phyloP scores from a whole-genome alignment of 768 basidiomycete species.

The Dioszegia crocea region DNA sequence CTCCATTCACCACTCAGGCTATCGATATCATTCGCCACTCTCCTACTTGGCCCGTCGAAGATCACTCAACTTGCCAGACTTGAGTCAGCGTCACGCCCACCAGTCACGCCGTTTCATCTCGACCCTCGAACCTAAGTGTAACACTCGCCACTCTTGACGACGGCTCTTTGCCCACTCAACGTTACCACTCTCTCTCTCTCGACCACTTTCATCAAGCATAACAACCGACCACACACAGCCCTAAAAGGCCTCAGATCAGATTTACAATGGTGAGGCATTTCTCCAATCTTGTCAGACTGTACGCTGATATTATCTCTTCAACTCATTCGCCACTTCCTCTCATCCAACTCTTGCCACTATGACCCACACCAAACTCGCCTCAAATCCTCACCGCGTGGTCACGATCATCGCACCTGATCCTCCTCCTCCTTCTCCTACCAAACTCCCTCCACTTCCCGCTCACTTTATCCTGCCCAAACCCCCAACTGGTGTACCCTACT shows the following conservation, averaged over 20 bases:
- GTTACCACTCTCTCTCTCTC: no score
- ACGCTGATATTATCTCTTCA: not conserved
- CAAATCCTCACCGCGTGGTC: not conserved
- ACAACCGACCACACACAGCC: not conserved
- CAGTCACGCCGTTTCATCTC: no score
- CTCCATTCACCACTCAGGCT: not conserved
- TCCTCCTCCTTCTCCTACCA: slow-evolving; percentile 14
- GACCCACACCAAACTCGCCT: not conserved
- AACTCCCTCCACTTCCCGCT: slow-evolving; percentile 6
- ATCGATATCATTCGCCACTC: no score
- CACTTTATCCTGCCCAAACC: slow-evolving; percentile 22
- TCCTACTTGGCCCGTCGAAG: no score
- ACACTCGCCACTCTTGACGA: no score
- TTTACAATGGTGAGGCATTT: not conserved
- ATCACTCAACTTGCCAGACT: no score
- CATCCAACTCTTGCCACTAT: not conserved
- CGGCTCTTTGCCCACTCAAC: no score
- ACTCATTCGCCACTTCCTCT: not conserved
- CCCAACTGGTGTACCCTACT: slow-evolving; percentile 12
- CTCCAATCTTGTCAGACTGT: not conserved
- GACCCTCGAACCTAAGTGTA: no score
- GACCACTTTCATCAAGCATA: no score
- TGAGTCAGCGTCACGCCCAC: no score
- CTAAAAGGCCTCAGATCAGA: no score
- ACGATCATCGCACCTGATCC: not conserved